A percentile compares a stretch with the other conserved stretches of the same genome.
Evolutionary conservation across 2,329 filamentous ascomycete species (phyloP).

Genomic region (Fusarium nisikadoi): DNA sequence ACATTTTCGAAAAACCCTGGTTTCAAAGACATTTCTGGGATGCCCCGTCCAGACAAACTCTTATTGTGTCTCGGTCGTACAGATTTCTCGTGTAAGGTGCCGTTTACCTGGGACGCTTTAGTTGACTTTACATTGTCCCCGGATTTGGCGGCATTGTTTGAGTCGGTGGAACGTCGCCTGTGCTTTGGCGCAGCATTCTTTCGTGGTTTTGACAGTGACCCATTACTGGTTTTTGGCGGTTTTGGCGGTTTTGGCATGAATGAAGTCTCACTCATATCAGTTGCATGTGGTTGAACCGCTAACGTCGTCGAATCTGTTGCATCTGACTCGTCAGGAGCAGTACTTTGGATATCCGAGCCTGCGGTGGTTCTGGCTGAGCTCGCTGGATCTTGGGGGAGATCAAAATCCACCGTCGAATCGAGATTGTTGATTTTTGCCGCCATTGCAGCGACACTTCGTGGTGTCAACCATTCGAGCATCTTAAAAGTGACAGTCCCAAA

Average conservation of each 20-base stretch:
- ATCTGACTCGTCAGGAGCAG: neutral
- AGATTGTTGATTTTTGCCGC: constrained; percentile 49
- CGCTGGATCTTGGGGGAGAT: neutral
- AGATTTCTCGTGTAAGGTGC: constrained; percentile 51
- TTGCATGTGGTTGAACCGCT: neutral
- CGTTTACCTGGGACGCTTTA: constrained; percentile 46
- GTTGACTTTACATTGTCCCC: constrained; percentile 47
- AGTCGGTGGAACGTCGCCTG: constrained; percentile 47
- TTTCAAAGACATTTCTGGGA: constrained; percentile 51
- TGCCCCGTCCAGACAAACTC: constrained; percentile 41
- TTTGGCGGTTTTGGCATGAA: constrained; percentile 8
- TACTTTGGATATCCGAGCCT: neutral
- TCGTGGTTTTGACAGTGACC: constrained; percentile 18
- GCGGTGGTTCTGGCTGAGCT: neutral
- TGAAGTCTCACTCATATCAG: constrained; percentile 2
- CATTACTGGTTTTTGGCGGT: constrained; percentile 15
- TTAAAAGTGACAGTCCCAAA: constrained; percentile 75
- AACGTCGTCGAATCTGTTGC: neutral
- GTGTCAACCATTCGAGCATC: constrained; percentile 77
- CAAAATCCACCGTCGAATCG: constrained; percentile 1
- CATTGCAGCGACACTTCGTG: constrained; percentile 63
- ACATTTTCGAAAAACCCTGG: constrained; percentile 55
- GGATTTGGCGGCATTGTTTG: constrained; percentile 39
- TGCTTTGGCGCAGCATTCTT: constrained; percentile 43
- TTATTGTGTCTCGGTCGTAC: constrained; percentile 45